Conservation (phyloP, 257 asterid genomes). For the Petrea volubilis region DNA sequence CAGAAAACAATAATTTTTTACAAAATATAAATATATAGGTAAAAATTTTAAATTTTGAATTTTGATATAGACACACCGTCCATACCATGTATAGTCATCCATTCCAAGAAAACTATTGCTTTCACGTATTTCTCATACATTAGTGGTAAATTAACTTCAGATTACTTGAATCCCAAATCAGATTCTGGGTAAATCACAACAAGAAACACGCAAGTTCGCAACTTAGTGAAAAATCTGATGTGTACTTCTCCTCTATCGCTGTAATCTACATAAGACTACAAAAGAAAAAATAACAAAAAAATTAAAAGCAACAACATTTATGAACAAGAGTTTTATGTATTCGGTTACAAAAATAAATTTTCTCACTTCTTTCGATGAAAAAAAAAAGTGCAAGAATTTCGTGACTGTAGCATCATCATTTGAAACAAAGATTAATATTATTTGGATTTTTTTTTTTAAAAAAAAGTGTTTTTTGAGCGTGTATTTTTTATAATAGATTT, state of each 20-base stretch:
- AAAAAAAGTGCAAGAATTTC: neutral
- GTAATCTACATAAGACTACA: neutral
- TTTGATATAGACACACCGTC: no score
- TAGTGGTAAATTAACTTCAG: neutral
- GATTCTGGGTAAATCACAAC: slow-evolving; percentile 15
- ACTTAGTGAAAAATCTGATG: slow-evolving; percentile 3
- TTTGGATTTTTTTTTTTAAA: no score
- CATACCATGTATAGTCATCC: no score
- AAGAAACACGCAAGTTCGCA: slow-evolving; percentile 1
- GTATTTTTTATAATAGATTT: no score
- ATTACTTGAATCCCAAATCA: slow-evolving; percentile 1
- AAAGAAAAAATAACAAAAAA: no score
- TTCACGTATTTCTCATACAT: neutral
- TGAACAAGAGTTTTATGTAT: neutral
- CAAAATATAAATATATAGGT: no score
- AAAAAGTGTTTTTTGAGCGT: no score
- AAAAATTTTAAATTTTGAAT: no score
- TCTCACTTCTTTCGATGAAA: slow-evolving; percentile 2
- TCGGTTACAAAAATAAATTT: slow-evolving; percentile 4
- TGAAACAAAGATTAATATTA: neutral
- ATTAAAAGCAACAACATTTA: slow-evolving; percentile 2
- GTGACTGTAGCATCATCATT: neutral
- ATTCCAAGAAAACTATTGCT: neutral
- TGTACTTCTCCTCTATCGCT: slow-evolving; percentile 14
- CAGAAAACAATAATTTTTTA: no score